phyloP scores from a whole-genome alignment of 2,329 filamentous ascomycete species.

The Plenodomus biglobosus region DNA sequence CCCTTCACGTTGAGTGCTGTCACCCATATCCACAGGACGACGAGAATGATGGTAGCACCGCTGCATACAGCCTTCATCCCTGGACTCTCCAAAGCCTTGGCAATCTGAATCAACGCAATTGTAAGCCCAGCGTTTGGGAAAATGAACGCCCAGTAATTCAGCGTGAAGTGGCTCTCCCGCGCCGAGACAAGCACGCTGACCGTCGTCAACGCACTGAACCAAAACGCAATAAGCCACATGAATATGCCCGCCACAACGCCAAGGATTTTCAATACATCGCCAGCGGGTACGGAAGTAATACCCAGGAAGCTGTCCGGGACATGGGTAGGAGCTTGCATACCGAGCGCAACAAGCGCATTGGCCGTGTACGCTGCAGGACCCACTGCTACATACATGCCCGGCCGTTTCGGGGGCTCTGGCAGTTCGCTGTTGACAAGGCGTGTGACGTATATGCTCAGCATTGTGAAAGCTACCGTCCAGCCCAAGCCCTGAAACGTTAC shows the following conservation, averaged over 20 bases:
- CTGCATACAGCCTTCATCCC: constrained; percentile 57
- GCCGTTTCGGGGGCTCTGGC: constrained; percentile 45
- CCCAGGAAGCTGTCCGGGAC: constrained; percentile 40
- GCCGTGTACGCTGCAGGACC: constrained; percentile 40
- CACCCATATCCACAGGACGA: constrained; percentile 59
- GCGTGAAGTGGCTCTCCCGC: constrained; percentile 43
- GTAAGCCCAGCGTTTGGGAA: constrained; percentile 65
- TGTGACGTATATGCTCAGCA: constrained; percentile 71
- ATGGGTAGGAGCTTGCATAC: constrained; percentile 44
- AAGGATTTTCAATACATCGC: constrained; percentile 45
- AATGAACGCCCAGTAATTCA: constrained; percentile 60
- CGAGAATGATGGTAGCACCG: constrained; percentile 57
- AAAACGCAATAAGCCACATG: constrained; percentile 53
- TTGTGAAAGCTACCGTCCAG: constrained; percentile 65
- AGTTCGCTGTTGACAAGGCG: constrained; percentile 65
- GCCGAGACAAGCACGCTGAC: constrained; percentile 42
- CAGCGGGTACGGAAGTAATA: constrained; percentile 35
- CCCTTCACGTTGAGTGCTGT: constrained; percentile 54
- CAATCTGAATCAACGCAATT: constrained; percentile 56
- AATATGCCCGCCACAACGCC: constrained; percentile 50
- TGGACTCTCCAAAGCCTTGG: constrained; percentile 54
- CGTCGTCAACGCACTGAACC: constrained; percentile 52
- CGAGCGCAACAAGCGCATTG: constrained; percentile 44
- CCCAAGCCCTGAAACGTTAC: constrained; percentile 70
- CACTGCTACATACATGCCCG: constrained; percentile 56